Conservation (phyloP, 1,139 yeast species). For the Wickerhamomyces sp. region DNA sequence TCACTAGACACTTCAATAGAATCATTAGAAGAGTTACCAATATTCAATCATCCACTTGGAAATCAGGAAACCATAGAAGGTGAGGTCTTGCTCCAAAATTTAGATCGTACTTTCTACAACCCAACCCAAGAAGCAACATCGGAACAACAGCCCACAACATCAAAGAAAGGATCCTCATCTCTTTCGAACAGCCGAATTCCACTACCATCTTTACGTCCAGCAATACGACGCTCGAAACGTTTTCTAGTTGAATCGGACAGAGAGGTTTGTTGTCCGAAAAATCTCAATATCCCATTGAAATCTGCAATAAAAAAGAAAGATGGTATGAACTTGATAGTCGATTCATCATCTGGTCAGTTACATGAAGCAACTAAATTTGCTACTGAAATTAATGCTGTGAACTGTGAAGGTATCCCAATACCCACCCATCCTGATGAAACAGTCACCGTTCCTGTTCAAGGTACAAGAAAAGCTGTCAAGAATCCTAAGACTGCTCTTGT, state of each 20-base stretch:
- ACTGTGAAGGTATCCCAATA: slow-evolving; percentile 58
- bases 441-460: slow-evolving; percentile 64
- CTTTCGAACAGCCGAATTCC: slow-evolving; percentile 18
- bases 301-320: slow-evolving; percentile 12
- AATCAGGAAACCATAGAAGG: slow-evolving; percentile 1
- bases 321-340: slow-evolving; percentile 50
- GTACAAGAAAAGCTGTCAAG: slow-evolving; percentile 23
- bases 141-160: background rate
- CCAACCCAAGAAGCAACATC: background rate
- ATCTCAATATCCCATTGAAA: slow-evolving; percentile 5
- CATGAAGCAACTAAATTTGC: slow-evolving; percentile 74
- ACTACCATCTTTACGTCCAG: slow-evolving; percentile 7
- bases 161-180: slow-evolving; percentile 1
- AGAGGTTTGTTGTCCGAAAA: slow-evolving; percentile 16
- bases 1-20: background rate
- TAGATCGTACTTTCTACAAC: no score
- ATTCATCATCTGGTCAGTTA: slow-evolving; percentile 60
- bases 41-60: slow-evolving; percentile 4
- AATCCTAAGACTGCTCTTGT: slow-evolving; percentile 19
- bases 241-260: slow-evolving; percentile 3
- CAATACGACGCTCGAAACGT: slow-evolving; percentile 18
- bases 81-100: background rate
- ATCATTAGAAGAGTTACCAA: slow-evolving; percentile 5
- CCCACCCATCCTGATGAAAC: slow-evolving; percentile 57
- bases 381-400: slow-evolving; percentile 64